These are phyloP conservation scores for Candida qinlingensis DNA, from an alignment of 805 yeast species.

Conservation along the genomic window DNA sequence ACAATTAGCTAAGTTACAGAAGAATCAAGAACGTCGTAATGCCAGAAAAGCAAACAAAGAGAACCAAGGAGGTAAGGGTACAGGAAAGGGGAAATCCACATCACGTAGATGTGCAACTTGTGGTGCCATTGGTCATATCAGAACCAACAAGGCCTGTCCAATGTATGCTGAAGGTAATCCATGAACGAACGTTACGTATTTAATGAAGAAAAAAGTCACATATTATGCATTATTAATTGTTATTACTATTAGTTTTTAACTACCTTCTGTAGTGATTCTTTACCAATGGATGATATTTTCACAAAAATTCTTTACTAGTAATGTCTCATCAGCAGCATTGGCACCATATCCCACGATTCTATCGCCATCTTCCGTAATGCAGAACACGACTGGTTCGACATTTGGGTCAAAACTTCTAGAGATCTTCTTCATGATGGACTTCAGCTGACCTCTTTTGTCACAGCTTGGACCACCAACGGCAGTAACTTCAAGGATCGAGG, in stretches of 20 bases:
- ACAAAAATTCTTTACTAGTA: constrained; percentile 13
- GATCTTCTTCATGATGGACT: constrained; percentile 34
- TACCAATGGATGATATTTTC: constrained; percentile 25
- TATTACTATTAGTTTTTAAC: background rate
- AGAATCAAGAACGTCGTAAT: constrained; percentile 61
- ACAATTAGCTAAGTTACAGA: constrained; percentile 76
- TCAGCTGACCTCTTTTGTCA: constrained; percentile 38
- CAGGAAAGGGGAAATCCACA: constrained; percentile 31
- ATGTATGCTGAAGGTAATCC: constrained; percentile 52
- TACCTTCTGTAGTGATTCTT: background rate
- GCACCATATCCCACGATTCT: constrained; percentile 21
- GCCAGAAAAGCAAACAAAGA: constrained; percentile 51
- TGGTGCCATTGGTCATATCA: constrained; percentile 92
- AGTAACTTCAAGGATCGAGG: constrained; percentile 27
- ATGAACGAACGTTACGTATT: background rate
- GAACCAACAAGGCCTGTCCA: constrained; percentile 87
- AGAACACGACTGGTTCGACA: constrained; percentile 29
- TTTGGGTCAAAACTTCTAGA: constrained; percentile 36
- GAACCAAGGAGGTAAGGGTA: constrained; percentile 21
- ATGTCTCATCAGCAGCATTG: constrained; percentile 12
- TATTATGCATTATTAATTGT: background rate
- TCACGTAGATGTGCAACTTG: constrained; percentile 90
- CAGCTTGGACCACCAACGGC: constrained; percentile 40
- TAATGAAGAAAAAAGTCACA: background rate
- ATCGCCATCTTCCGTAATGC: constrained; percentile 30